Base-by-base conservation (phyloP, 106 monocot species). In the Amphibolis antarctica region DNA sequence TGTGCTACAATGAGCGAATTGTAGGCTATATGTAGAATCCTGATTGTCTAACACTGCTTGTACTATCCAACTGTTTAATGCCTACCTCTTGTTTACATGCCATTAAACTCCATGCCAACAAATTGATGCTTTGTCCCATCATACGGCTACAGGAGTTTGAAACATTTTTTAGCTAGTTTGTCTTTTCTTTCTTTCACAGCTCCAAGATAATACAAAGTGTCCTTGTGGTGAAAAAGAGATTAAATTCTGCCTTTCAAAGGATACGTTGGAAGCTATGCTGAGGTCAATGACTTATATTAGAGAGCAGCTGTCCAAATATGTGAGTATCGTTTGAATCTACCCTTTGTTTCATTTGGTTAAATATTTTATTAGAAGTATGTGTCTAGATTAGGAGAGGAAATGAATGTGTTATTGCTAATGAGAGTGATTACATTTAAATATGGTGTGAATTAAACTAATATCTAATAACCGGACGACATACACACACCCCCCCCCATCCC, bases 251-350 rank as follows among this genome's bases (percentile, higher is more conserved):
- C 48, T 82, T 61, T 77, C 86, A 24, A 86, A 69, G 63, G 86
- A 82, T 50, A 80, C 80, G 44, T 44, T 86, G 64, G 86, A 86
- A 55, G 82, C 86, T 43, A 77, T 82, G 77, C 50, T 86, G 62
- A 79, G 82, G 62, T 80, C 86, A 71, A 68, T 82, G 74, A 22
- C 77, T 3, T 66, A 63, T 60, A 77, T 82, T 53, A 80, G 47
- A 13, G 79, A 86, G 50, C 70, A 77, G 68, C 53, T 82, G 5
- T 78, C 76, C 10, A 66, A 74, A n/a, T 64, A 64, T 63, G 86
- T 86, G 77, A 74, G 77, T 43, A 53, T 61, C 44, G 11, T n/a
- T 43, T 49, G 12, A 42, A 42, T 10, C 43, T n/a, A 19, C 42
- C 42, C 15, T 9, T 13, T 3, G 29, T 58, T 29, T 58, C 29